Evolutionary conservation across 495 filamentous ascomycete genomes (phyloP).

Genomic region (Xanthoparmelia taractica): DNA sequence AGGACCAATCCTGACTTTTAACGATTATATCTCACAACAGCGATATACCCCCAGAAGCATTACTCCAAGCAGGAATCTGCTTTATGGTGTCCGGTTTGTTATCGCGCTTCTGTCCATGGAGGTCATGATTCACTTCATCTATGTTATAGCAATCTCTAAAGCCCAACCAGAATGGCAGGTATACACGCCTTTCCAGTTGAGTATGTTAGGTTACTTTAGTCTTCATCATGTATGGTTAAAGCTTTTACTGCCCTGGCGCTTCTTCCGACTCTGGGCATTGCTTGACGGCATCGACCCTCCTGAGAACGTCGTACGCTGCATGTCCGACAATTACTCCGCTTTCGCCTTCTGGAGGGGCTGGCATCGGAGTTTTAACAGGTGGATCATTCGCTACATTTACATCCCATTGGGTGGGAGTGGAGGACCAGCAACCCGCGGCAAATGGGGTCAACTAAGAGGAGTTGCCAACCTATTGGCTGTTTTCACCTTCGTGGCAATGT

Average conservation of each 20-base stretch:
- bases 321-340: slow-evolving; percentile 88
- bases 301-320: slow-evolving; percentile 97
- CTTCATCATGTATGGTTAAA: slow-evolving; percentile 98
- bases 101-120: slow-evolving; percentile 86
- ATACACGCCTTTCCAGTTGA: slow-evolving; percentile 83
- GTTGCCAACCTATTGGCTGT: slow-evolving; percentile 71
- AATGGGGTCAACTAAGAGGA: slow-evolving; percentile 38
- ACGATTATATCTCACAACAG: slow-evolving; percentile 89
- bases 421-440: slow-evolving; percentile 27
- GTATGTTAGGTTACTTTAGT: slow-evolving; percentile 91
- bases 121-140: slow-evolving; percentile 85
- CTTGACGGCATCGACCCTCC: slow-evolving; percentile 88
- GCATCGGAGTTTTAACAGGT: slow-evolving; percentile 92
- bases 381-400: slow-evolving; percentile 91
- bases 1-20: slow-evolving; percentile 93
- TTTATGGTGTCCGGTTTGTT: slow-evolving; percentile 80
- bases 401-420: slow-evolving; percentile 74
- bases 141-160: slow-evolving; percentile 88
- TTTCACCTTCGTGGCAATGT: slow-evolving; percentile 95
- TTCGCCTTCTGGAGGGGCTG: slow-evolving; percentile 93
- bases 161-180: slow-evolving; percentile 66
- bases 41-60: slow-evolving; percentile 64
- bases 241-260: slow-evolving; percentile 89
- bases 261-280: slow-evolving; percentile 93
- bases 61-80: slow-evolving; percentile 53